phyloP scores from a whole-genome alignment of 2,329 filamentous ascomycete species.

The Hypoxylon rubiginosum region DNA sequence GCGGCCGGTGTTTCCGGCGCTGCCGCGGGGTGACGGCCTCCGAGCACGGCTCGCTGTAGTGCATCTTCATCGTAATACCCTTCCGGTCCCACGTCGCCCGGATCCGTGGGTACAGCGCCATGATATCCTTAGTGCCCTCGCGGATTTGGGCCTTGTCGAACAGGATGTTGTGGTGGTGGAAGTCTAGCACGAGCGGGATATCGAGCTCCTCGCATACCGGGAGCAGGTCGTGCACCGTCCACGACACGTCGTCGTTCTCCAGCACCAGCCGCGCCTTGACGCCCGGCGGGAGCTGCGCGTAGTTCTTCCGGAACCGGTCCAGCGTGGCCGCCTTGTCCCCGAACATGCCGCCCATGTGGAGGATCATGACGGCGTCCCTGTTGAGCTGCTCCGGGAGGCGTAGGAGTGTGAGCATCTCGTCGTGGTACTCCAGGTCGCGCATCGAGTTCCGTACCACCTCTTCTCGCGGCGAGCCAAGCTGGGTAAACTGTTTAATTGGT shows the following conservation, averaged over 20 bases:
- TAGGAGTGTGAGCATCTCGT: constrained; percentile 84
- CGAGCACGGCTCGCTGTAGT: constrained; percentile 87
- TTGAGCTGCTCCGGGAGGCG: constrained; percentile 82
- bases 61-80: constrained; percentile 93
- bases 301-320: constrained; percentile 82
- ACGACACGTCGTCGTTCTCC: constrained; percentile 94
- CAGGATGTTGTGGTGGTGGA: constrained; percentile 94
- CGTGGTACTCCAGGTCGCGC: constrained; percentile 88
- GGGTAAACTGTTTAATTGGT: constrained; percentile 75
- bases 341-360: constrained; percentile 93
- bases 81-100: constrained; percentile 87
- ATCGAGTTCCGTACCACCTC: constrained; percentile 83
- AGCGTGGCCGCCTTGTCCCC: constrained; percentile 87
- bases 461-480: constrained; percentile 84
- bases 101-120: constrained; percentile 80
- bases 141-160: constrained; percentile 80
- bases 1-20: constrained; percentile 85
- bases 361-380: constrained; percentile 90
- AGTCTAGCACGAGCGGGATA: constrained; percentile 93
- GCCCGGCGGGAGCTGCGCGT: constrained; percentile 72
- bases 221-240: constrained; percentile 91
- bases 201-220: constrained; percentile 94
- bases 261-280: constrained; percentile 87
- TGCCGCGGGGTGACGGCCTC: constrained; percentile 83
- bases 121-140: constrained; percentile 88